Percentiles rank a stretch among this genome's conserved stretches.
Evolutionary conservation across 371 early-diverging fungal genomes (phyloP).

Genomic region (Mucor sp.): DNA sequence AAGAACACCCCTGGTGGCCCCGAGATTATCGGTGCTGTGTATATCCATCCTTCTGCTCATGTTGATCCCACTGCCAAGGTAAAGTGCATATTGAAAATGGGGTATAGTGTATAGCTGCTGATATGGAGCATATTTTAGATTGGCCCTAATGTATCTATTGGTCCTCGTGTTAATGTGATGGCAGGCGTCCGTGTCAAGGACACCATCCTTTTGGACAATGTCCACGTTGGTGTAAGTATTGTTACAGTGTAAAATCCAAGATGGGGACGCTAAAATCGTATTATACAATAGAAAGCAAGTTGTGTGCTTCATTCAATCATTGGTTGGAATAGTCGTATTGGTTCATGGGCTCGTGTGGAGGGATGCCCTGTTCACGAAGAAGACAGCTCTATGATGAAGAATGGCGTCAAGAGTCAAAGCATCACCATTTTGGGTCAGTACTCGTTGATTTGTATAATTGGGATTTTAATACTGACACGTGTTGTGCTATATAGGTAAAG

Average conservation of each 20-base stretch:
- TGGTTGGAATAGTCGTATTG: conserved; percentile 95
- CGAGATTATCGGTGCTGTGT: conserved; percentile 88
- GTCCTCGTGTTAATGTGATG: conserved; percentile 89
- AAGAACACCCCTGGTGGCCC: conserved; percentile 57
- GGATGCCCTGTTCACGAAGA: conserved; percentile 72
- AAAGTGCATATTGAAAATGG: neutral
- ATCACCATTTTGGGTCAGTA: conserved; percentile 83
- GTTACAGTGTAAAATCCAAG: neutral
- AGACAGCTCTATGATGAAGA: conserved; percentile 72
- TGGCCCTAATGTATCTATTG: conserved; percentile 96
- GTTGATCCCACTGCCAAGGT: conserved; percentile 88
- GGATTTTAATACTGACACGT: neutral
- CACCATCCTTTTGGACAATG: conserved; percentile 93
- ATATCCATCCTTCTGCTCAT: conserved; percentile 91
- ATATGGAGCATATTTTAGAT: conserved; percentile 42
- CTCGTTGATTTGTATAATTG: neutral
- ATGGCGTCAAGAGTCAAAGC: conserved; percentile 92
- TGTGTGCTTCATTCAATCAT: conserved; percentile 92
- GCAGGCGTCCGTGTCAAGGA: conserved; percentile 95
- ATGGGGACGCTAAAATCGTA: neutral
- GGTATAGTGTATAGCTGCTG: neutral
- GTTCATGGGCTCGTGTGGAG: conserved; percentile 93
- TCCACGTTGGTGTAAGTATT: conserved; percentile 75
- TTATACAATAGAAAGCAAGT: conserved; percentile 50
- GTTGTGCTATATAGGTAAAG: conserved; percentile 64